These are phyloP conservation scores for Zygosaccharomyces gambellarensis DNA, from an alignment of 805 yeast species.

Conservation along the genomic window DNA sequence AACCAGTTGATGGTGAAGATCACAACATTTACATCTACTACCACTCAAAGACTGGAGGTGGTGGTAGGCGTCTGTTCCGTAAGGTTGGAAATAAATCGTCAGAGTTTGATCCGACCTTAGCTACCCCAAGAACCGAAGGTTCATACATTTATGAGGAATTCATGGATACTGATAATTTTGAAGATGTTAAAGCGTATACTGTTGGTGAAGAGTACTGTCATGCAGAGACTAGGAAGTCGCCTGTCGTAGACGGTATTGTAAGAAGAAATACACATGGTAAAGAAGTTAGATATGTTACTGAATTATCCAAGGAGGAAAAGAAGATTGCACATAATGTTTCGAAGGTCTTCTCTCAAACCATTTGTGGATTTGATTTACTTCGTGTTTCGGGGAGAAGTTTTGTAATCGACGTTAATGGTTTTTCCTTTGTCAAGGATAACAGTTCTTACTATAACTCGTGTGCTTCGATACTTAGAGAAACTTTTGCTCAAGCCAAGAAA, in stretches of 20 bases:
- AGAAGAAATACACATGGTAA: conserved; percentile 96
- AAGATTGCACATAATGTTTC: conserved; percentile 76
- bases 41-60: conserved; percentile 87
- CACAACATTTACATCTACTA: conserved; percentile 94
- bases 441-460: conserved; percentile 77
- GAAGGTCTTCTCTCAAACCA: conserved; percentile 77
- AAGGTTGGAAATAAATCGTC: conserved; percentile 96
- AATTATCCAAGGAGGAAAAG: conserved; percentile 67
- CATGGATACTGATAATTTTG: conserved; percentile 97
- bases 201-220: conserved; percentile 90
- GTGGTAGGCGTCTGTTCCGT: conserved; percentile 90
- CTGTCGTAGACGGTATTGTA: conserved; percentile 99
- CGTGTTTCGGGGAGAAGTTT: conserved; percentile 84
- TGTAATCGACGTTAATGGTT: conserved; percentile 97
- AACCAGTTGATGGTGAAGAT: conserved; percentile 98
- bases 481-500: conserved; percentile 62
- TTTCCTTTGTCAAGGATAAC: conserved; percentile 94
- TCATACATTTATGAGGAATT: conserved; percentile 89
- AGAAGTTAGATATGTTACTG: conserved; percentile 87
- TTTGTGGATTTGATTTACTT: conserved; percentile 93
- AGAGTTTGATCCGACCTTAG: conserved; percentile 82
- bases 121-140: conserved; percentile 78
- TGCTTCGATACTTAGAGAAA: conserved; percentile 67
- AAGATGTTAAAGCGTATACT: conserved; percentile 97
- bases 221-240: conserved; percentile 97